phyloP scores from a whole-genome alignment of 2,329 filamentous ascomycete genomes.

The Hypomyces perniciosus region DNA sequence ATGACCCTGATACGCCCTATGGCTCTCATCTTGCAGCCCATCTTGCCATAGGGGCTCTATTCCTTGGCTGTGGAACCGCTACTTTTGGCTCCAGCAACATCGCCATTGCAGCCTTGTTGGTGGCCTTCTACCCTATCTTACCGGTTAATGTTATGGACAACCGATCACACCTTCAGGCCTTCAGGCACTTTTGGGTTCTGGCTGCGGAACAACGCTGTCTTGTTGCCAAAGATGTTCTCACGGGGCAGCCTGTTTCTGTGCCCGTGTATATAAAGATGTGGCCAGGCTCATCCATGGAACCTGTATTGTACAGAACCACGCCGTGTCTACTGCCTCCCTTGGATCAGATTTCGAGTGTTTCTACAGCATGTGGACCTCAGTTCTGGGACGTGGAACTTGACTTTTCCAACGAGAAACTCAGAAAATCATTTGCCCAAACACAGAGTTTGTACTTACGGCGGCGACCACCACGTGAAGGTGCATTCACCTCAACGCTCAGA shows the following conservation, averaged over 20 bases:
- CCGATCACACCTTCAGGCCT: slow-evolving; percentile 87
- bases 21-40: slow-evolving; percentile 91
- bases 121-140: slow-evolving; percentile 92
- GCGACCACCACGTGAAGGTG: slow-evolving; percentile 59
- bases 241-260: slow-evolving; percentile 69
- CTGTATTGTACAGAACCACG: slow-evolving; percentile 39
- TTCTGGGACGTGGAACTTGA: slow-evolving; percentile 82
- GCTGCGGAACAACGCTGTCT: slow-evolving; percentile 86
- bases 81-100: slow-evolving; percentile 87
- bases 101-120: slow-evolving; percentile 77
- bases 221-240: slow-evolving; percentile 80
- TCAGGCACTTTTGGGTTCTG: slow-evolving; percentile 95
- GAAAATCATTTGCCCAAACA: slow-evolving; percentile 55
- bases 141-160: slow-evolving; percentile 89
- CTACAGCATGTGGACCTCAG: slow-evolving; percentile 53
- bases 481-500: slow-evolving; percentile 68
- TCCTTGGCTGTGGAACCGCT: slow-evolving; percentile 85
- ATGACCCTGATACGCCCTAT: slow-evolving; percentile 79
- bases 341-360: slow-evolving; percentile 53
- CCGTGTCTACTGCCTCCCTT: slow-evolving; percentile 61
- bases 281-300: slow-evolving; percentile 31
- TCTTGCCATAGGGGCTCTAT: slow-evolving; percentile 83
- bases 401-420: slow-evolving; percentile 60
- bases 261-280: slow-evolving; percentile 62
- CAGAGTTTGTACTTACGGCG: slow-evolving; percentile 71